Percentiles rank a stretch among this genome's conserved stretches.
Evolutionary conservation across 495 filamentous ascomycete species (phyloP).

Genomic region (Physcia stellaris): DNA sequence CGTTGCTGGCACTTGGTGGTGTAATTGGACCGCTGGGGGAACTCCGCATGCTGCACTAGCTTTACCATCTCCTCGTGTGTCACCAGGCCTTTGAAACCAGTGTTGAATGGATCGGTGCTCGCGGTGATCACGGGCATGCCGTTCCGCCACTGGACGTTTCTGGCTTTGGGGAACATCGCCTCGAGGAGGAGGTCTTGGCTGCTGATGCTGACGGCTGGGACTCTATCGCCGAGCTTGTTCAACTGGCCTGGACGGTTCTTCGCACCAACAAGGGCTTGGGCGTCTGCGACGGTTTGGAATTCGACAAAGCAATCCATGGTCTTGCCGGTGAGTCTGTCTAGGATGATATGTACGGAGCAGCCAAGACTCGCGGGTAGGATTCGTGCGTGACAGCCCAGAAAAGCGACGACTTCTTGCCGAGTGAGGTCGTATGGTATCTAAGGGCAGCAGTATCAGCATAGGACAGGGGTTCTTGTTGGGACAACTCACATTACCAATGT

Average conservation of each 20-base stretch:
- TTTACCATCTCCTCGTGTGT: conserved; percentile 57
- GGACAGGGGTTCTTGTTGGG: no score
- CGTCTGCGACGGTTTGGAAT: conserved; percentile 40
- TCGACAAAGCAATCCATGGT: conserved; percentile 68
- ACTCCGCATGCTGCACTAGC: conserved; percentile 51
- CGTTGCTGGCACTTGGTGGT: conserved; percentile 53
- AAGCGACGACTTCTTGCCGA: conserved; percentile 52
- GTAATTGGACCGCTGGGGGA: conserved; percentile 52
- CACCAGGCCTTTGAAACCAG: conserved; percentile 56
- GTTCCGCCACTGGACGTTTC: conserved; percentile 46
- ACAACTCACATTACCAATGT: conserved; percentile 32
- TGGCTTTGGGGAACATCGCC: conserved; percentile 53
- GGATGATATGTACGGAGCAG: conserved; percentile 65
- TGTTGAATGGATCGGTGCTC: conserved; percentile 39
- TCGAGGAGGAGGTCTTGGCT: conserved; percentile 48
- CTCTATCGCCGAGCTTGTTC: conserved; percentile 48
- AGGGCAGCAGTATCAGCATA: not conserved
- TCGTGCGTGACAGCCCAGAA: conserved; percentile 53
- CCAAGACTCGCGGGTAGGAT: conserved; percentile 38
- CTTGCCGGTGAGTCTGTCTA: conserved; percentile 67
- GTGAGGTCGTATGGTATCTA: conserved; percentile 59
- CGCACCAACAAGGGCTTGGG: conserved; percentile 35
- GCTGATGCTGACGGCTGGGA: conserved; percentile 47
- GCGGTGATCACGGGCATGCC: conserved; percentile 30
- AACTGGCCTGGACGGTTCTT: conserved; percentile 23